Evolutionary conservation across 495 filamentous ascomycete species (phyloP), one percentile per base, ranked within the genome.

Genomic region (Penicillium antarcticum): DNA sequence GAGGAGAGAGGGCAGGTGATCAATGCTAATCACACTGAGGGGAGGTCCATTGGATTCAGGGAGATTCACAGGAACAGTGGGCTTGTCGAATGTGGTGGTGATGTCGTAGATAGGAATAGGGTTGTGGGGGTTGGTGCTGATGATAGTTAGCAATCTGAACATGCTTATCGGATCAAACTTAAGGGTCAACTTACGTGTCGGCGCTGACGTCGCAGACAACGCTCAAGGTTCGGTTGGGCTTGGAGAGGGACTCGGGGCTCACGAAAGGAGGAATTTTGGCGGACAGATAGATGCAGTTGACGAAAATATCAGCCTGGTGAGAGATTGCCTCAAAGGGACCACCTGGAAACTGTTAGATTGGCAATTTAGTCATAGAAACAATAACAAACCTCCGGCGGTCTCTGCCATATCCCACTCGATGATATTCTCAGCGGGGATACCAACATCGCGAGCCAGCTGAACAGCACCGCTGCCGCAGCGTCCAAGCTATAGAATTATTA

Each of bases 401-500:
- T 97, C 94, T 2, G 77, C 84, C 71, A 98, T 79, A 77, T 97
- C 94, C 92, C 92, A 97, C 76, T 91, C 82, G 59, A 92, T 69
- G 56, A 96, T 83, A 57, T 88, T 81, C 51, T 82, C 80, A 14
- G 85, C 80, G 10, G 84, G 80, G 26, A 96, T 75, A 38, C 91
- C 92, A 18, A 83, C 86, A 70, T 85, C 83, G 59, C 81, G 76
- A 58, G 86, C 88, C 50, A 94, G 71, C 44, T 92, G 85, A 4
- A 95, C 85, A 19, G 94, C 90, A 38, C 92, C 94, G 10, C 77
- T 81, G 18, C 92, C 94, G 65, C 92, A 96, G 45, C 92, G 86
- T 46, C 94, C 92, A 18, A 95, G 71, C 54, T 74, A 57, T 14
- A 38, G 36, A 1, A 12, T 32, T 12, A 24, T 58, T 35, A 65